phyloP scores from a whole-genome alignment of 768 basidiomycete genomes.

The Cubamyces sp. region DNA sequence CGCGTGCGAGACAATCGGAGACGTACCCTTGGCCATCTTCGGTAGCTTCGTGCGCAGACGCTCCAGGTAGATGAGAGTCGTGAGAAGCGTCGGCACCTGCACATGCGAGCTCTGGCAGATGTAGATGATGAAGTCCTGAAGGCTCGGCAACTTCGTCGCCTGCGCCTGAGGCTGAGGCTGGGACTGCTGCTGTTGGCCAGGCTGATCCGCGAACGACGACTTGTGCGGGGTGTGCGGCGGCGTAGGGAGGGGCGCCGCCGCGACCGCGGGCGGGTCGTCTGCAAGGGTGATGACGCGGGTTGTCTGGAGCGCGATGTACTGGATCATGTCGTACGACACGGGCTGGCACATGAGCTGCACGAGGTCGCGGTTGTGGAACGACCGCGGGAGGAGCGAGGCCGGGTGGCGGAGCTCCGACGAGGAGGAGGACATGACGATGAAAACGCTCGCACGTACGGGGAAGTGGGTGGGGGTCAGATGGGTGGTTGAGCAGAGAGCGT shows the following conservation, averaged over 20 bases:
- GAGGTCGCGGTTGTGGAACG: conserved; percentile 79
- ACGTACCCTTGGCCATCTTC: conserved; percentile 80
- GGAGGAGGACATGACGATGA: conserved; percentile 38
- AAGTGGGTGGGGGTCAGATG: conserved; percentile 6
- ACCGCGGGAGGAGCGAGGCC: conserved; percentile 79
- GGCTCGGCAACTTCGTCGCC: conserved; percentile 53
- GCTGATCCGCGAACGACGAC: conserved; percentile 35
- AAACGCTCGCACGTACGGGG: conserved; percentile 30
- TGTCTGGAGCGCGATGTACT: conserved; percentile 80
- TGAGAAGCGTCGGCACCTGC: conserved; percentile 86
- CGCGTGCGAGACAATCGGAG: no score
- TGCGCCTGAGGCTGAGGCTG: conserved; percentile 25
- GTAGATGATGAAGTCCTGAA: conserved; percentile 84
- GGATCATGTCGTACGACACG: conserved; percentile 85
- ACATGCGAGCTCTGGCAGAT: conserved; percentile 85
- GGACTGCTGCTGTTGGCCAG: conserved; percentile 19
- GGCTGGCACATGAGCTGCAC: conserved; percentile 76
- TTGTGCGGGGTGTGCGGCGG: conserved; percentile 72
- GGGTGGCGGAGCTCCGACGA: conserved; percentile 56
- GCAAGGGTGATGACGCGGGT: conserved; percentile 75
- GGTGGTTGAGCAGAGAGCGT: conserved; percentile 28
- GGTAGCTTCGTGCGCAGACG: conserved; percentile 82
- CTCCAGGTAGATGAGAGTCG: conserved; percentile 91
- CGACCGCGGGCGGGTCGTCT: conserved; percentile 47
- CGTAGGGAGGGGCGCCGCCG: conserved; percentile 49